Percentiles rank a stretch among this genome's conserved stretches.
Evolutionary conservation across 2,329 filamentous ascomycete species (phyloP).

Genomic region (Dothideomycetes sp.): DNA sequence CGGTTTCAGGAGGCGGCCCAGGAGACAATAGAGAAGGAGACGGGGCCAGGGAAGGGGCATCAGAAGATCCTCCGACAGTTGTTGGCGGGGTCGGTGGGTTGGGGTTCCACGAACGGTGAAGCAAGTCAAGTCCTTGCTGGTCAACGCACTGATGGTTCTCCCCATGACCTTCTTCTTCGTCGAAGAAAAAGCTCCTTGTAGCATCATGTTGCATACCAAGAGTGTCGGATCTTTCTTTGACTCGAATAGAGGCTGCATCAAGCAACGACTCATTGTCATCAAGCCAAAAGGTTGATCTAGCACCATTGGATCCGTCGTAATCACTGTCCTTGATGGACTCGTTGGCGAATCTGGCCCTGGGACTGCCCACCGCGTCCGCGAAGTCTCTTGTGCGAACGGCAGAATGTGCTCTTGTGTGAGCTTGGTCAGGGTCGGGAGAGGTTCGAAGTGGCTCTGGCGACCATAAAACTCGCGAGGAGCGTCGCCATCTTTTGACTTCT

Average conservation of each 20-base stretch:
- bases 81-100: conserved; percentile 33
- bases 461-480: background rate
- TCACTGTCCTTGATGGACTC: background rate
- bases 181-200: conserved; percentile 38
- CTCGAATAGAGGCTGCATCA: conserved; percentile 33
- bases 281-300: conserved; percentile 36
- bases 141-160: too few species aligned
- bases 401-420: background rate
- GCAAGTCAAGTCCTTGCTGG: too few species aligned
- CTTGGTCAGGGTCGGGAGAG: background rate
- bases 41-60: background rate
- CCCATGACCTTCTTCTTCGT: conserved; percentile 30
- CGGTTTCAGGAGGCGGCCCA: background rate
- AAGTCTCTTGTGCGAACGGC: background rate
- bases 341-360: background rate
- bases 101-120: too few species aligned
- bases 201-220: too few species aligned
- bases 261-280: conserved; percentile 45
- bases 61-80: conserved; percentile 17
- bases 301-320: background rate
- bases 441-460: background rate
- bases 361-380: background rate
- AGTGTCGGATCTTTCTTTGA: background rate
- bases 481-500: background rate
- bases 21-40: background rate